Evolutionary conservation across 805 yeast genomes (phyloP).

Genomic region (Pichia occidentalis): DNA sequence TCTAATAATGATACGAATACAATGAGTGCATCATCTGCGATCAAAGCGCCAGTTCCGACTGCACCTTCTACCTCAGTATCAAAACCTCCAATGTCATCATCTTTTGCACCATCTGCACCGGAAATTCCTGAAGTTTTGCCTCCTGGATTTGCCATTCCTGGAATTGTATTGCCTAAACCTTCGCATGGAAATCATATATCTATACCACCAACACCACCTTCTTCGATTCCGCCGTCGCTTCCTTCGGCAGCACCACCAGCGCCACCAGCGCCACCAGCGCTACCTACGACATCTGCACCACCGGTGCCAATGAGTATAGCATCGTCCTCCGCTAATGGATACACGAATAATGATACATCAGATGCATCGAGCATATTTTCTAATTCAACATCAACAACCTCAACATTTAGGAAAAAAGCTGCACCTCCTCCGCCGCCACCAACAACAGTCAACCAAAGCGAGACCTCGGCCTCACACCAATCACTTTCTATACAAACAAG

Average conservation of each 20-base stretch:
- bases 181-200: background rate
- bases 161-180: conserved; percentile 6
- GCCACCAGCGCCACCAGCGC: conserved; percentile 11
- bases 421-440: conserved; percentile 33
- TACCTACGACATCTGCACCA: too few species aligned
- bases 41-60: conserved; percentile 22
- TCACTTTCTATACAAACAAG: conserved; percentile 22
- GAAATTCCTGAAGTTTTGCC: too few species aligned
- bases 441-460: conserved; percentile 9
- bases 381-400: conserved; percentile 6
- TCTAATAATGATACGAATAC: too few species aligned
- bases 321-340: background rate
- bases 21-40: too few species aligned
- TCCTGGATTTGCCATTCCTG: too few species aligned
- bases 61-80: conserved; percentile 21
- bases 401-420: conserved; percentile 7
- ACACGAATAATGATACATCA: background rate
- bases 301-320: conserved; percentile 9
- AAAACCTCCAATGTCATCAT: conserved; percentile 10
- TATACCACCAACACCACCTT: conserved; percentile 22
- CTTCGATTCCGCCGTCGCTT: conserved; percentile 18
- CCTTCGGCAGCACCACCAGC: conserved; percentile 20
- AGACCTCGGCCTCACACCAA: background rate
- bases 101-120: conserved; percentile 7
- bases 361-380: conserved; percentile 11